These are phyloP conservation scores for Leonotis leonurus DNA, from an alignment of 257 asterid genomes.

Conservation along the genomic window DNA sequence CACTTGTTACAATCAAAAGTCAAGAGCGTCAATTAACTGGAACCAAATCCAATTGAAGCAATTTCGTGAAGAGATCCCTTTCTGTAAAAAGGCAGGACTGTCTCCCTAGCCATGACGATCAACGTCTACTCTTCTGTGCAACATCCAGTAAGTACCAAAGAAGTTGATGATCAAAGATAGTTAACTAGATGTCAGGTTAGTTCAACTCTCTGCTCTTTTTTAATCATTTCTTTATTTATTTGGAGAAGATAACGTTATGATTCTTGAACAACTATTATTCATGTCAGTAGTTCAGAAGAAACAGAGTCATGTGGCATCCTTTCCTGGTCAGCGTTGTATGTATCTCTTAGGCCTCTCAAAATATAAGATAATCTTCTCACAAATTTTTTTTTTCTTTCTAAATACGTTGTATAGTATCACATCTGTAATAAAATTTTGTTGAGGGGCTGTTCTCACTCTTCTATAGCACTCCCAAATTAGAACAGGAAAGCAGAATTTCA, in stretches of 20 bases:
- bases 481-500: no score
- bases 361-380: conserved; percentile 15
- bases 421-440: neutral
- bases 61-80: neutral
- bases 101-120: neutral
- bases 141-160: conserved; percentile 5
- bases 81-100: neutral
- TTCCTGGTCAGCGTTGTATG: conserved; percentile 22
- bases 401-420: neutral
- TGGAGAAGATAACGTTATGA: neutral
- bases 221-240: neutral
- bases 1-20: conserved; percentile 28
- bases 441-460: no score
- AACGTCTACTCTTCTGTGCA: neutral
- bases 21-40: conserved; percentile 26
- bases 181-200: neutral
- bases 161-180: neutral
- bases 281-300: conserved; percentile 22
- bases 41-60: neutral
- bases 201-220: neutral
- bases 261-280: neutral
- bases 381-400: neutral
- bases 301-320: conserved; percentile 15
- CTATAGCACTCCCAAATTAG: neutral
- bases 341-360: conserved; percentile 17